Evolutionary conservation across 257 asterid genomes (phyloP).

Genomic region (Nicotiana obtusifolia): DNA sequence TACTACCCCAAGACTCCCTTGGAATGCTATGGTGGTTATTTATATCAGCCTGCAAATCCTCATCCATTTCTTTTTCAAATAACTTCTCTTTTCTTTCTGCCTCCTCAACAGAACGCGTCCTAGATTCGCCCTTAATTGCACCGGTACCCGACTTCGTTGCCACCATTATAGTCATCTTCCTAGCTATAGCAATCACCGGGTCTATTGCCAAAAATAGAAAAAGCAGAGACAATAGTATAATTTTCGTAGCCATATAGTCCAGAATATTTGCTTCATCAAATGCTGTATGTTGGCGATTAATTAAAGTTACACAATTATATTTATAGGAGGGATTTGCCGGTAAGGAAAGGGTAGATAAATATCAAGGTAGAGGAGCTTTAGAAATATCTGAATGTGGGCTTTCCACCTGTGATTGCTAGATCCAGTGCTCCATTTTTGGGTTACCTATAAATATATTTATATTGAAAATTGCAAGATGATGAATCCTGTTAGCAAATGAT

Average conservation of each 20-base stretch:
- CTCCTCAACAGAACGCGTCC: not conserved
- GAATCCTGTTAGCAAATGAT: not conserved
- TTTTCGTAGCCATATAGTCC: slow-evolving; percentile 2
- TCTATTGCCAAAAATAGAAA: slow-evolving; percentile 6
- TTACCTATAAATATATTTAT: not conserved
- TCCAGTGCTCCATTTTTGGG: not conserved
- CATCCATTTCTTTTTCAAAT: not conserved
- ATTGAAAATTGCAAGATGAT: no score
- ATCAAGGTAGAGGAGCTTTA: not conserved
- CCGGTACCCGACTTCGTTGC: not conserved
- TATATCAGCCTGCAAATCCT: not conserved
- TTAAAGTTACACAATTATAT: not conserved
- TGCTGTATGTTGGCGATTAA: not conserved
- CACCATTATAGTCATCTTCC: not conserved
- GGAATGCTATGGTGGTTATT: slow-evolving; percentile 44
- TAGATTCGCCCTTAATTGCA: not conserved
- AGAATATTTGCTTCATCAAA: not conserved
- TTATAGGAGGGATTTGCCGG: not conserved
- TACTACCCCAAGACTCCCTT: slow-evolving; percentile 36
- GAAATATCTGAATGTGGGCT: not conserved
- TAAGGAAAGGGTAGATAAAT: not conserved
- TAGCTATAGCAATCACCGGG: not conserved
- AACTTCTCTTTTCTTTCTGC: not conserved
- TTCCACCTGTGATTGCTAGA: not conserved
- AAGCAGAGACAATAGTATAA: not conserved